Percentiles rank a stretch among this genome's conserved stretches.
phyloP scores from a whole-genome alignment of 306 rosid species.

The Abrus pulchellus region DNA sequence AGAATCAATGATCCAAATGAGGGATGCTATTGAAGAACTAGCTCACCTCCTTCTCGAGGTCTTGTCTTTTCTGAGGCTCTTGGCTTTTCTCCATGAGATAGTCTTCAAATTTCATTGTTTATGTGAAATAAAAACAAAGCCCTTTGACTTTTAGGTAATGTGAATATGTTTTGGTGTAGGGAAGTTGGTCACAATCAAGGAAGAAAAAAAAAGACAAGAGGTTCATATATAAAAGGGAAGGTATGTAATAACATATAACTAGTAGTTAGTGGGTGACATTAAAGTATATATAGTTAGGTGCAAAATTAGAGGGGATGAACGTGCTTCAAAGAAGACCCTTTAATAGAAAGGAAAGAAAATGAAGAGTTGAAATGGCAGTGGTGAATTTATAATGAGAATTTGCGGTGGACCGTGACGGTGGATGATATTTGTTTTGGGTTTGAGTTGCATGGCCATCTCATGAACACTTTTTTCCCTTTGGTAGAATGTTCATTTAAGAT shows the following conservation, averaged over 20 bases:
- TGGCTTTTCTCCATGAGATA: slow-evolving; percentile 71
- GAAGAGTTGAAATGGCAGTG: background rate
- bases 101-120: slow-evolving; percentile 83
- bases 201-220: background rate
- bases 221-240: slow-evolving; percentile 30
- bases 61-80: slow-evolving; percentile 60
- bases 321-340: slow-evolving; percentile 24
- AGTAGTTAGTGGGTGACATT: slow-evolving; percentile 58
- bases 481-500: slow-evolving; percentile 25
- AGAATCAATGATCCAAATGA: slow-evolving; percentile 10
- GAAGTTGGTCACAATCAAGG: slow-evolving; percentile 12
- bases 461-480: slow-evolving; percentile 43
- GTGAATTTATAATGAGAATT: slow-evolving; percentile 47
- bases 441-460: slow-evolving; percentile 60
- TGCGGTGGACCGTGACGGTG: slow-evolving; percentile 58
- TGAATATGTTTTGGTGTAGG: background rate
- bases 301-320: slow-evolving; percentile 39
- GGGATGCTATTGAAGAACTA: background rate
- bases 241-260: slow-evolving; percentile 8
- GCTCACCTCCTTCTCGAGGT: slow-evolving; percentile 76
- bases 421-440: slow-evolving; percentile 19
- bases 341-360: background rate
- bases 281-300: slow-evolving; percentile 42
- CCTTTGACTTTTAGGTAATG: slow-evolving; percentile 31
- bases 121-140: slow-evolving; percentile 5